phyloP scores from a whole-genome alignment of 768 basidiomycete genomes.

The Serendipita indica region DNA sequence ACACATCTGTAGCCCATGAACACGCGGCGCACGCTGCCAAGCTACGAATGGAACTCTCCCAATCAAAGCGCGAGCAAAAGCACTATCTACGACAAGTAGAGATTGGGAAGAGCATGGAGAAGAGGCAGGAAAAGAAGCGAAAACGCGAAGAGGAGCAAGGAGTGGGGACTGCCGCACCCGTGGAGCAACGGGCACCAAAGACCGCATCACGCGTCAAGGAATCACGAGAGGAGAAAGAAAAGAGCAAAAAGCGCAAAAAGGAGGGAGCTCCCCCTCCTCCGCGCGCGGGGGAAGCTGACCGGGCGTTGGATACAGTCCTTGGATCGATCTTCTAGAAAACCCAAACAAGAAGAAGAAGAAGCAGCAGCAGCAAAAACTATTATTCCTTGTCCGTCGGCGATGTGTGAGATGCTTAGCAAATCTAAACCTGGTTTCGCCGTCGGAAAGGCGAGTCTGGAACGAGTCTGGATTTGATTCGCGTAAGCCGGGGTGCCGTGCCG shows the following conservation, averaged over 20 bases:
- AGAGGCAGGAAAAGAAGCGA: constrained; percentile 47
- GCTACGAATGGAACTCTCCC: constrained; percentile 80
- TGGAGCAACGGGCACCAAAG: background rate
- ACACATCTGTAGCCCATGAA: constrained; percentile 58
- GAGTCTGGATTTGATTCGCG: too few relatives aligned
- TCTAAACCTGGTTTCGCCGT: too few relatives aligned
- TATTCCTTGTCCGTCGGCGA: too few relatives aligned
- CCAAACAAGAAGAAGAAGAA: background rate
- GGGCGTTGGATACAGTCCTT: background rate
- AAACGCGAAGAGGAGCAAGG: constrained; percentile 17
- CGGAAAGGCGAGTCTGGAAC: too few relatives aligned
- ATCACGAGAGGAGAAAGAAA: background rate
- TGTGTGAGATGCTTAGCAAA: too few relatives aligned
- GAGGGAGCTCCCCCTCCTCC: background rate
- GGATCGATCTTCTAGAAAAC: background rate
- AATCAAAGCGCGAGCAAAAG: constrained; percentile 75
- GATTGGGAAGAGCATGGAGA: constrained; percentile 70
- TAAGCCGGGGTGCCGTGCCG: too few relatives aligned
- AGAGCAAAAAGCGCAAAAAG: background rate
- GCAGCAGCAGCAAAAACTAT: too few relatives aligned
- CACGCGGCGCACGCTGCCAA: constrained; percentile 75
- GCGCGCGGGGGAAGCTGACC: background rate
- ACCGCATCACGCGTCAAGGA: background rate
- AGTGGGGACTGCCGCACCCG: background rate
- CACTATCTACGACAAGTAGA: constrained; percentile 93